Evolutionary conservation across 345 rosid species (phyloP).

Genomic region (Melastoma malabathricum): DNA sequence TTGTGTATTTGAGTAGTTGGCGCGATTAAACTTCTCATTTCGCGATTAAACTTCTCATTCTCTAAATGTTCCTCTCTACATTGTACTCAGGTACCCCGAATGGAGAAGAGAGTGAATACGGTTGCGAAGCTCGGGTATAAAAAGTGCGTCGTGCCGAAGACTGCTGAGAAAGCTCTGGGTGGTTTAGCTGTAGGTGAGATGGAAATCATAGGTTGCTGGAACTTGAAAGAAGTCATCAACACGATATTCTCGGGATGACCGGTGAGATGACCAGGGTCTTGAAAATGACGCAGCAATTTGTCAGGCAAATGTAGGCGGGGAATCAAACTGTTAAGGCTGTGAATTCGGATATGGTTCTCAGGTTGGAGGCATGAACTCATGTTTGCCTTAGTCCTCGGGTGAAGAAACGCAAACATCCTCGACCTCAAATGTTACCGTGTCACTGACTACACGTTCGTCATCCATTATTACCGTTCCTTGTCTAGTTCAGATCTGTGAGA

Average conservation of each 20-base stretch:
- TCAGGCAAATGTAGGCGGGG: background rate
- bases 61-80: background rate
- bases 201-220: constrained; percentile 51
- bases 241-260: constrained; percentile 25
- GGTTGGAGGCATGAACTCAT: no score
- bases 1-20: background rate
- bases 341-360: no score
- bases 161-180: constrained; percentile 34
- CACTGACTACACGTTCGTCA: no score
- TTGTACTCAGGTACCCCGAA: constrained; percentile 49
- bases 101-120: constrained; percentile 67
- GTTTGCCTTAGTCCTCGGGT: no score
- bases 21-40: background rate
- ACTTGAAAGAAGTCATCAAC: constrained; percentile 60
- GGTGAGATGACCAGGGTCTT: background rate
- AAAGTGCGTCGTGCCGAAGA: constrained; percentile 58
- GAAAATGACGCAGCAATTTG: background rate
- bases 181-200: constrained; percentile 21
- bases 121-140: constrained; percentile 67
- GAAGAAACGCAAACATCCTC: no score
- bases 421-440: no score
- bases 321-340: background rate
- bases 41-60: background rate
- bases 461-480: no score
- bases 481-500: no score